Base-by-base conservation (phyloP, 495 filamentous ascomycete species). In the Daldinia concentrica region DNA sequence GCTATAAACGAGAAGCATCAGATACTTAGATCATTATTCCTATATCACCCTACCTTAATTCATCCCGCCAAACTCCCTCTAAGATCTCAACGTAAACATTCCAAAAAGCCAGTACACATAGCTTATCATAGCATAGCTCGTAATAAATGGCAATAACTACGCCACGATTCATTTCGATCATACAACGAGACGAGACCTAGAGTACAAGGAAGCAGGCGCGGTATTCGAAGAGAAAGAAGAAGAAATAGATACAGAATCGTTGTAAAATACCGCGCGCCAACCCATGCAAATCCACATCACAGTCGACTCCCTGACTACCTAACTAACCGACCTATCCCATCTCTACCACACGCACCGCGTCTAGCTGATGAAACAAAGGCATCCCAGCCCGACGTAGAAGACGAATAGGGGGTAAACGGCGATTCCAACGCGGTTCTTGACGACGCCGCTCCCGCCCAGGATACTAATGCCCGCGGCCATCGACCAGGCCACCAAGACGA, bases 381-480 rank as follows among this genome's bases (percentile, higher is more conserved):
- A 97, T 7, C 94, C 95, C 64, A 99, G 85, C 3, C 91, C 91
- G 54, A 97, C 80, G 81, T 99, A 99, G 79, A 98, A 99, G n/a
- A 98, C 90, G 72, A 97, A 92, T 52, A 99, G 82, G 39, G 95
- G 95, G 76, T 94, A 99, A 27, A 99, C 94, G 15, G 95, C 96
- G 75, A 99, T 89, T 15, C 93, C 94, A 48, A 99, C 95, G 39
- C 96, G 87, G 80, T 98, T 97, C 81, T 92, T 92, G 41, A 99
- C 87, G 48, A 99, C 94, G 3, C 95, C 95, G 34, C 95, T 98
- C 5, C 95, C 95, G 19, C 94, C 93, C 29, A 99, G 83, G 64
- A 99, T 98, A 78, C 96, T 98, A 39, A 98, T 90, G 17, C 95
- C 95, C 0, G 95, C 96, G 36, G 94, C 96, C 66, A 99, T 80